Evolutionary conservation across 129 eudicot genomes (phyloP).

Genomic region (Flaveria robusta): DNA sequence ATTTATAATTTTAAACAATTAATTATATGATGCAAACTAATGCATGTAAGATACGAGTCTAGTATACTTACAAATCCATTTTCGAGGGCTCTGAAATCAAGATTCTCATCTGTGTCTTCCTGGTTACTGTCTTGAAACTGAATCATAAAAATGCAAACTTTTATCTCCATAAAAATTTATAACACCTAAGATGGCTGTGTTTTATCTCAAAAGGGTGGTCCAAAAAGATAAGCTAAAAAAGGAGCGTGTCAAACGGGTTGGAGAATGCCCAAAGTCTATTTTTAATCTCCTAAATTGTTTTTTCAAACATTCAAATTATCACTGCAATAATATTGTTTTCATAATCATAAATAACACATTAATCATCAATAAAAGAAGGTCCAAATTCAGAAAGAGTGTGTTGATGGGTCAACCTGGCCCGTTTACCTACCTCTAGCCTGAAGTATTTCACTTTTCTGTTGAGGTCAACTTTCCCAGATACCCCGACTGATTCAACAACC

Average conservation of each 20-base stretch:
- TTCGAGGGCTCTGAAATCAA: slow-evolving; percentile 84
- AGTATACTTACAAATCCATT: slow-evolving; percentile 74
- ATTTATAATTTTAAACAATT: background rate
- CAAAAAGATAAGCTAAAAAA: background rate
- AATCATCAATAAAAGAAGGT: background rate
- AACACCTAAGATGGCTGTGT: background rate
- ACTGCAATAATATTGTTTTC: background rate
- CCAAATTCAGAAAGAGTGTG: background rate
- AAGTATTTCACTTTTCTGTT: slow-evolving; percentile 62
- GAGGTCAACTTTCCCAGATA: slow-evolving; percentile 58
- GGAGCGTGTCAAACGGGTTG: background rate
- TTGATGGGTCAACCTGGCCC: background rate
- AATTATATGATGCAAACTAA: background rate
- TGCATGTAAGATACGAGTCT: background rate
- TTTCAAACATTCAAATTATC: background rate
- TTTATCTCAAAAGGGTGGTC: background rate
- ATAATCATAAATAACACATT: background rate
- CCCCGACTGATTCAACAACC: slow-evolving; percentile 84
- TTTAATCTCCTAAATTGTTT: background rate
- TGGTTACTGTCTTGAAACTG: slow-evolving; percentile 75
- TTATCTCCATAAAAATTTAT: background rate
- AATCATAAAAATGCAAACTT: slow-evolving; percentile 23
- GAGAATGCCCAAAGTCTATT: background rate
- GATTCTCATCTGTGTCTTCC: slow-evolving; percentile 74
- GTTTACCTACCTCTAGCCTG: slow-evolving; percentile 62